phyloP scores from a whole-genome alignment of 2,329 filamentous ascomycete species.

The Coniochaeta sp. region DNA sequence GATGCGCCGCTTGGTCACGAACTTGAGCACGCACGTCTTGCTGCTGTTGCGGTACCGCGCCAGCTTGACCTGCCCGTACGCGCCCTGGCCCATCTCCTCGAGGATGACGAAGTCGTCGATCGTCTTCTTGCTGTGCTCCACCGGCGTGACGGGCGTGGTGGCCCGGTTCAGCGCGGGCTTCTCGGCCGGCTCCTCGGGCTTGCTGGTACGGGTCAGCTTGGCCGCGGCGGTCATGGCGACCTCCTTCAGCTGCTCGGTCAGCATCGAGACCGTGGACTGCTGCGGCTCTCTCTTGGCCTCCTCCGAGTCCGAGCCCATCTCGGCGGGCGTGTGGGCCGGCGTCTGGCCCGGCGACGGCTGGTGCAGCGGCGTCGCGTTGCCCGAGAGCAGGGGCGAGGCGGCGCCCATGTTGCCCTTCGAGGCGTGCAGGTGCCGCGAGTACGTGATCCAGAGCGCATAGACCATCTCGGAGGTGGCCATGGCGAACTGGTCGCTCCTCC shows the following conservation, averaged over 20 bases:
- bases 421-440: conserved; percentile 86
- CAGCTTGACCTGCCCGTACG: conserved; percentile 95
- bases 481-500: conserved; percentile 37
- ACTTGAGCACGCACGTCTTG: conserved; percentile 91
- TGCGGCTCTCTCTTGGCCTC: conserved; percentile 32
- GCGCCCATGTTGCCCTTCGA: conserved; percentile 52
- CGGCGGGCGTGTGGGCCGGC: conserved; percentile 47
- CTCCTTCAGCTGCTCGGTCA: conserved; percentile 51
- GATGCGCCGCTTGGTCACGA: conserved; percentile 93
- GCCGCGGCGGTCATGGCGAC: conserved; percentile 48
- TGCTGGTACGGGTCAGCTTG: conserved; percentile 34
- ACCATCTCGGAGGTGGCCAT: conserved; percentile 65
- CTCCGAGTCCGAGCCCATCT: conserved; percentile 46
- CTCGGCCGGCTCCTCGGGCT: conserved; percentile 11
- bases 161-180: conserved; percentile 12
- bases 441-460: conserved; percentile 95
- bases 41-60: conserved; percentile 74
- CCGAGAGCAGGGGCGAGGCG: conserved; percentile 57
- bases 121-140: conserved; percentile 56
- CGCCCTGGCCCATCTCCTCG: conserved; percentile 97
- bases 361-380: conserved; percentile 62
- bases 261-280: conserved; percentile 32
- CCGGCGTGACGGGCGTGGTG: background rate
- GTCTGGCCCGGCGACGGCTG: conserved; percentile 74
- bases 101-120: conserved; percentile 88